Base-by-base conservation (phyloP, 495 filamentous ascomycete genomes). In the Filosporella fistucella region DNA sequence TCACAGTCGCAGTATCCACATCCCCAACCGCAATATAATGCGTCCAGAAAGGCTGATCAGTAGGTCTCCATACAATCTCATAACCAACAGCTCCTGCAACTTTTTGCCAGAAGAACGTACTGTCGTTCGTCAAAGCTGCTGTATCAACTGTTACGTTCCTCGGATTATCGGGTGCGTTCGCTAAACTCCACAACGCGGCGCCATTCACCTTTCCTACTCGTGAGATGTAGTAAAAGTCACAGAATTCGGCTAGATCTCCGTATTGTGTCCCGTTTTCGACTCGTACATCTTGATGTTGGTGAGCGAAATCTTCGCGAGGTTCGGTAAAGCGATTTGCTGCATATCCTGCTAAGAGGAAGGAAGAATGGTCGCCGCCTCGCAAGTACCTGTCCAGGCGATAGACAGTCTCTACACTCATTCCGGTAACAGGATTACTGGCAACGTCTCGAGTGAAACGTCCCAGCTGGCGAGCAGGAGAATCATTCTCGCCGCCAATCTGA, bases 271-370 rank as follows among this genome's bases (percentile, higher is more conserved):
- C 72, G 51, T 68, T 53, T 33, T 65, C 60, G 17, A 70, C 54
- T 9, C 73, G 69, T 6, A 68, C 47, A 52, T 79, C 63, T 54
- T 79, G 75, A 43, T 79, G 74, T 59, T 79, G 74, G 52, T 79
- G 74, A 6, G 49, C 58, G 57, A 68, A 79, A 52, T 79, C 54
- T 57, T 79, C 75, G 47, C 66, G 63, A 0, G 75, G 68, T 55
- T 79, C 75, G 1, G 75, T 79, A 63, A 73, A 76, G 11, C 75
- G 68, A 11, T 69, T 65, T 9, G 71, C 74, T 5, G 72, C 52
- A 51, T 69, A 77, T 8, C 75, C 75, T 13, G 62, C 60, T 16
- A 61, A 48, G 12, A 79, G 65, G 55, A 77, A 79, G n/a, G 68
- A 61, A 10, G 56, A 53, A 58, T 79, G 75, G 55, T 79, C 75